A percentile compares a stretch with the other conserved stretches of the same genome.
phyloP scores from a whole-genome alignment of 768 basidiomycete genomes.

The Tricholoma hemisulphureum region DNA sequence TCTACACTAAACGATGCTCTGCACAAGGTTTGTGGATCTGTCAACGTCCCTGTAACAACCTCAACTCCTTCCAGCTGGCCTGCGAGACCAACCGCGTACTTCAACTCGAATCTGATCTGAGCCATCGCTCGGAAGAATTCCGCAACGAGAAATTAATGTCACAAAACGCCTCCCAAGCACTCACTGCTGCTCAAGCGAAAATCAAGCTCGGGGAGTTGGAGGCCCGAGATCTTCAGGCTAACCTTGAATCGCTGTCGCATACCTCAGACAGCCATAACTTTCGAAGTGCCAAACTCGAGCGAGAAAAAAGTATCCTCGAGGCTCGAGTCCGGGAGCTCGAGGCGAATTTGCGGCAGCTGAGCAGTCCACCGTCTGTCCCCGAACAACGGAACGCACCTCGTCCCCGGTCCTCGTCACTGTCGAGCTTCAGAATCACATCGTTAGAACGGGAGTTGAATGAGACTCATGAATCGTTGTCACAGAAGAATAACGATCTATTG shows the following conservation, averaged over 20 bases:
- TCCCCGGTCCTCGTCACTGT: constrained; percentile 59
- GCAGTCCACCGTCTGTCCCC: constrained; percentile 30
- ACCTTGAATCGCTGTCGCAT: constrained; percentile 52
- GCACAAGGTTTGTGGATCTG: constrained; percentile 40
- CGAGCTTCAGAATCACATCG: constrained; percentile 45
- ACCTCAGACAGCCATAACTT: constrained; percentile 47
- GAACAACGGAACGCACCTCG: constrained; percentile 37
- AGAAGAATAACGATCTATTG: constrained; percentile 46
- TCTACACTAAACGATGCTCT: constrained; percentile 42
- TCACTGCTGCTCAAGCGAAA: constrained; percentile 48
- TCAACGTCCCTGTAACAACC: constrained; percentile 2
- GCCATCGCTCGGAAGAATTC: constrained; percentile 52
- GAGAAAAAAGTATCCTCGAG: constrained; percentile 58
- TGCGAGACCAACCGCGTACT: constrained; percentile 56
- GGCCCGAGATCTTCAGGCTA: constrained; percentile 53
- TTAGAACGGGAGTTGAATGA: constrained; percentile 60
- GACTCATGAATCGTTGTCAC: constrained; percentile 38
- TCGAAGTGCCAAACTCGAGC: constrained; percentile 47
- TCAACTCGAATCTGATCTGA: constrained; percentile 51
- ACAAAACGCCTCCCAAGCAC: constrained; percentile 51
- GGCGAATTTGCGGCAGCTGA: constrained; percentile 35
- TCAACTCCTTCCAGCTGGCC: constrained; percentile 43
- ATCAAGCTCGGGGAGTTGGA: constrained; percentile 50
- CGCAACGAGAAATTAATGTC: constrained; percentile 51
- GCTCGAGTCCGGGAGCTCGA: constrained; percentile 60